Base-by-base conservation (phyloP, 305 asterid genomes). In the Salvia sclarea region DNA sequence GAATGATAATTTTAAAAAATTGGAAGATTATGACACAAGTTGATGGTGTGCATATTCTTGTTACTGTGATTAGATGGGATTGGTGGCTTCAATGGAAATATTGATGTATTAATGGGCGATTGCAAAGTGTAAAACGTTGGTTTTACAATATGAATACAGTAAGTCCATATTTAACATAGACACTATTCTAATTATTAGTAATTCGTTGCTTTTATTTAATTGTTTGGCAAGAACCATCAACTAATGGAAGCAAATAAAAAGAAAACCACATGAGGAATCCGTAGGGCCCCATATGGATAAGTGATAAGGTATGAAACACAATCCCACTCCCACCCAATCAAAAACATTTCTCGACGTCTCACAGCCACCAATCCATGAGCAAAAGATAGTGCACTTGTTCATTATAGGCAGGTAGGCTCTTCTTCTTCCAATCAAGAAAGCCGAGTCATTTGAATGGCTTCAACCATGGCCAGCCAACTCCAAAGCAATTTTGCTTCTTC, bases 391-490 rank as follows among this genome's bases (percentile, higher is more conserved):
- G 30, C 45, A 38, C 20, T 50, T 50, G 12, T 62, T 28, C 33
- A 60, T 59, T 60, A 60, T 7, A 59, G 20, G n/a, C n/a, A n/a
- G n/a, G n/a, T n/a, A 71, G 8, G 28, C 10, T 68, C 41, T 17
- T 41, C 25, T 7, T 68, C 41, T 17, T 41, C 25, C 50, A 49
- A 18, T 8, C 45, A 77, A 21, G 41, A 41, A 20, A 72, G 8
- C 10, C 30, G 8, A 16, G 21, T 21, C 8, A 13, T 43, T n/a
- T n/a, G 47, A 79, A 86, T 90, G 96, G 96, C 95, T 47, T 87
- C 97, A 52, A 73, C 93, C 48, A 84, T 87, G 87, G 87, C 93
- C 37, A 84, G 88, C 83, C 95, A 87, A 48, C 85, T 88, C 16
- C 85, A 86, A 72, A 84, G 77, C 82, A 86, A 64, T 56, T 82